Evolutionary conservation across 805 yeast genomes (phyloP).

Genomic region (Wickerhamiella parazyma): DNA sequence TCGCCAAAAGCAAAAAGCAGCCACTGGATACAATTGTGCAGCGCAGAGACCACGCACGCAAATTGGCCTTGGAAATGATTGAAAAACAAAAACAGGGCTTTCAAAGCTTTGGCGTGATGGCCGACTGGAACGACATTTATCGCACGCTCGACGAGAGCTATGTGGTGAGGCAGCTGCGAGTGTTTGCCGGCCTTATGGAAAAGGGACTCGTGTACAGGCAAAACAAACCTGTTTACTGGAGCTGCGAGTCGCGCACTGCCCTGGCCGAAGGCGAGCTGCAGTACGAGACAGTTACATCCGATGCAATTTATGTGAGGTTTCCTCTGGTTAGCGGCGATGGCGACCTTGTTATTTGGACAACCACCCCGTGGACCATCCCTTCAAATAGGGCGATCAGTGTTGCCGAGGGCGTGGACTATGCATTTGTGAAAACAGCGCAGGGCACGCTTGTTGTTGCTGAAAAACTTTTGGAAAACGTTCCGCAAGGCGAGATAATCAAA

Average conservation of each 20-base stretch:
- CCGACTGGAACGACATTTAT: constrained; percentile 60
- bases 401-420: constrained; percentile 45
- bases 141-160: constrained; percentile 56
- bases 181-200: constrained; percentile 52
- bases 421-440: constrained; percentile 29
- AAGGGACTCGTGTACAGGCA: constrained; percentile 66
- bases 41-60: constrained; percentile 49
- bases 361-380: constrained; percentile 95
- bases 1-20: constrained; percentile 26
- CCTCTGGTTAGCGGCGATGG: constrained; percentile 6
- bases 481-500: constrained; percentile 16
- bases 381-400: constrained; percentile 76
- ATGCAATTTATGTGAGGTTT: constrained; percentile 13
- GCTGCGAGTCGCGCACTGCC: constrained; percentile 85
- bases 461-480: constrained; percentile 32
- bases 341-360: constrained; percentile 64
- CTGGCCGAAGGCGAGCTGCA: constrained; percentile 94
- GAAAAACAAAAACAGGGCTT: constrained; percentile 51
- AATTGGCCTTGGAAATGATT: constrained; percentile 58
- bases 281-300: constrained; percentile 44
- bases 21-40: constrained; percentile 30
- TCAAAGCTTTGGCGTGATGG: constrained; percentile 60
- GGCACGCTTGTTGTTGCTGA: constrained; percentile 46
- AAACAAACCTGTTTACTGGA: constrained; percentile 95
- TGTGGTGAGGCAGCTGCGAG: constrained; percentile 59